Base-by-base conservation (phyloP, 495 filamentous ascomycete genomes). In the Aspergillus hancockii region DNA sequence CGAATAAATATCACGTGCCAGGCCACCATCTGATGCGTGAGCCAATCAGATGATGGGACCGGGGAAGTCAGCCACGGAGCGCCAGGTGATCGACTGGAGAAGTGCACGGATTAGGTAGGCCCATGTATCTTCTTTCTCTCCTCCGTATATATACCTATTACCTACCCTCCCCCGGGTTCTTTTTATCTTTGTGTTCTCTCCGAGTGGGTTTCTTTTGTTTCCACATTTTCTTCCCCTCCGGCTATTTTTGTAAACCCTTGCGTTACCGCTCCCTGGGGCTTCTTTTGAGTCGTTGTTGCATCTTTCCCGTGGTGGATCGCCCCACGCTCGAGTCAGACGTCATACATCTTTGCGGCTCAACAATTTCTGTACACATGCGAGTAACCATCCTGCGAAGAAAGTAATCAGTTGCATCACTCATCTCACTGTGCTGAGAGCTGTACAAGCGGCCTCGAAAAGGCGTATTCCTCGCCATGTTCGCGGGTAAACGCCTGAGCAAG, bases 401-500 rank as follows among this genome's bases (percentile, higher is more conserved):
- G 16, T 6, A 16, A 9, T 1, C 10, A 2, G 32, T 36, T 36
- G 13, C 43, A 21, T 18, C 23, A 7, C 19, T 36, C 36, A 16
- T 52, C 18, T 19, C 28, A 6, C 13, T 16, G 50, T 8, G 16
- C 19, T 47, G 4, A 14, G 9, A 10, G 5, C n/a, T 59, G 8
- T 8, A 23, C 12, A 32, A 30, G 4, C 21, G 0, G 16, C 19
- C n/a, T 18, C 30, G 23, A 28, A 38, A 41, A 16, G 16, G 14
- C 22, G 21, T 36, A 50, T 57, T 21, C 30, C 45, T 21, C 57
- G 21, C 47, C 25, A 77, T 78, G 73, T 83, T 83, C 52, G 78
- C 79, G 4, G 65, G 57, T 22, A 80, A 78, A 67, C 77, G 80
- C 19, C 56, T 83, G 58, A 69, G 78, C 69, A 83, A 81, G 70